Evolutionary conservation across 2,329 filamentous ascomycete species (phyloP).

Genomic region (Neofusicoccum sp.): DNA sequence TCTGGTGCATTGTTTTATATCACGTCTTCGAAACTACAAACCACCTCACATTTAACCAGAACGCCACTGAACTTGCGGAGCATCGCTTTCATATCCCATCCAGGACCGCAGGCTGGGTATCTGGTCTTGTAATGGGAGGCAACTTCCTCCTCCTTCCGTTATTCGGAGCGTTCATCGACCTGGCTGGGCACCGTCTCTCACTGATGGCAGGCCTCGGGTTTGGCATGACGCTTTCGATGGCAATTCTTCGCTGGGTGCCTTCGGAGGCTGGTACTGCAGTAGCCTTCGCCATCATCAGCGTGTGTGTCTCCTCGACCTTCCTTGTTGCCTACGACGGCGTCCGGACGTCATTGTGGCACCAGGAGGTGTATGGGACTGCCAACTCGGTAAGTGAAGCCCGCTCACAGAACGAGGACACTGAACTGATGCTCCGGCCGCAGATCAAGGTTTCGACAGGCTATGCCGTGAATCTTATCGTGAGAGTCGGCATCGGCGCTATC

Average conservation of each 20-base stretch:
- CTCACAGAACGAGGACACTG: neutral
- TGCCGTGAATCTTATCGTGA: constrained; percentile 60
- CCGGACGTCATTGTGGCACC: constrained; percentile 59
- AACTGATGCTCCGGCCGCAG: neutral
- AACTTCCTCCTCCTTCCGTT: constrained; percentile 59
- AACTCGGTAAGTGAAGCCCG: constrained; percentile 42
- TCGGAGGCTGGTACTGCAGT: constrained; percentile 54
- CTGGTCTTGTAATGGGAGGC: constrained; percentile 55
- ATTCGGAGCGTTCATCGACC: constrained; percentile 56
- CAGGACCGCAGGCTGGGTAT: constrained; percentile 61
- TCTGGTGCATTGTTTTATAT: constrained; percentile 57
- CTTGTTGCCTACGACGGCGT: constrained; percentile 61
- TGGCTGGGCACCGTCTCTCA: constrained; percentile 54
- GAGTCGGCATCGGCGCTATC: constrained; percentile 57
- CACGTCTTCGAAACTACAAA: constrained; percentile 60
- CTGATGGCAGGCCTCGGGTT: constrained; percentile 47
- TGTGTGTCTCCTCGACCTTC: constrained; percentile 55
- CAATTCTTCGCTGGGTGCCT: constrained; percentile 53
- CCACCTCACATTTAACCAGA: constrained; percentile 54
- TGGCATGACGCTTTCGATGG: constrained; percentile 54
- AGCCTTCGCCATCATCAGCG: constrained; percentile 58
- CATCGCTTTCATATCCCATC: constrained; percentile 56
- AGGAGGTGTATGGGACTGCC: constrained; percentile 59
- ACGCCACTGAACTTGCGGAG: constrained; percentile 61
- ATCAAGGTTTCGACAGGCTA: constrained; percentile 63